A percentile compares a stretch with the other conserved stretches of the same genome.
Evolutionary conservation across 805 yeast genomes (phyloP).

Genomic region (Yamadazyma sp.): DNA sequence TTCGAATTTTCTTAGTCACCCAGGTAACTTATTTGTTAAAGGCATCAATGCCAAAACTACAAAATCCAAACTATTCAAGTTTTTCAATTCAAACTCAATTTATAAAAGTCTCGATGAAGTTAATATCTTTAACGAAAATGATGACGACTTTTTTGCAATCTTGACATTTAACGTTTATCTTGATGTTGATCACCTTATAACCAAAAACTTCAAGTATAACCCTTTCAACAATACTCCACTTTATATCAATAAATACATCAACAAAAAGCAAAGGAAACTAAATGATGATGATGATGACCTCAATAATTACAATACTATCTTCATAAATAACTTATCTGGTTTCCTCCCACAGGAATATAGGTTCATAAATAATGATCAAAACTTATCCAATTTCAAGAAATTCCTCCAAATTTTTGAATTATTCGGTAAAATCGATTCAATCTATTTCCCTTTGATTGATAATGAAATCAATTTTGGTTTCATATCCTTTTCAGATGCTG

Average conservation of each 20-base stretch:
- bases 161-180: conserved; percentile 30
- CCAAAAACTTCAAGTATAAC: conserved; percentile 19
- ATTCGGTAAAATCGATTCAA: conserved; percentile 44
- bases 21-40: conserved; percentile 57
- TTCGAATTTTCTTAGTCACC: conserved; percentile 42
- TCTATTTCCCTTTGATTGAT: conserved; percentile 48
- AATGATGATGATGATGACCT: conserved; percentile 12
- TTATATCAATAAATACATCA: conserved; percentile 62
- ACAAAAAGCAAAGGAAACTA: conserved; percentile 55
- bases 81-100: conserved; percentile 17
- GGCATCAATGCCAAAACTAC: conserved; percentile 37
- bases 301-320: conserved; percentile 21
- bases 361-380: conserved; percentile 31
- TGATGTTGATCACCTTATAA: conserved; percentile 27
- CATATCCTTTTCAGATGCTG: conserved; percentile 48
- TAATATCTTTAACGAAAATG: conserved; percentile 15
- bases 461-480: conserved; percentile 46
- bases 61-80: conserved; percentile 30
- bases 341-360: conserved; percentile 44
- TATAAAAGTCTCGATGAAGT: conserved; percentile 20
- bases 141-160: conserved; percentile 20
- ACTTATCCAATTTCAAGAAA: conserved; percentile 25
- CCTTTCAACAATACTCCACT: conserved; percentile 32
- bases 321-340: conserved; percentile 46
- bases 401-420: conserved; percentile 42